A percentile compares a stretch with the other conserved stretches of the same genome.
Evolutionary conservation across 2,329 filamentous ascomycete genomes (phyloP).

Genomic region (Mariannaea sp.): DNA sequence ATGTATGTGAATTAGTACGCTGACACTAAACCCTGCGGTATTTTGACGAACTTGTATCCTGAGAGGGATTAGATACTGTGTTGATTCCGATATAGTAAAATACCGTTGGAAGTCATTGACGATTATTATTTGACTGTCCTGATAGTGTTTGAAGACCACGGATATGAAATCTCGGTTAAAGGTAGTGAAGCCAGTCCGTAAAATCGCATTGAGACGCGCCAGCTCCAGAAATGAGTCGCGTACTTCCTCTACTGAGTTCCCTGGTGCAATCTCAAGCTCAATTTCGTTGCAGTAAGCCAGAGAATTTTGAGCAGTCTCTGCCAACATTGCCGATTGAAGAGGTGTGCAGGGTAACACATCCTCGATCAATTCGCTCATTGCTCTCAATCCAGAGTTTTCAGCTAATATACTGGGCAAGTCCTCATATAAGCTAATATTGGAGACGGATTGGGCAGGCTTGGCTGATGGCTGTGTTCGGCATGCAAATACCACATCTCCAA

Average conservation of each 20-base stretch:
- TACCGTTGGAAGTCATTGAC: conserved; percentile 45
- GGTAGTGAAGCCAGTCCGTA: conserved; percentile 76
- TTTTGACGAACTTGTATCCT: conserved; percentile 57
- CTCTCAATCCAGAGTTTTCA: conserved; percentile 20
- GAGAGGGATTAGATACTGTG: conserved; percentile 61
- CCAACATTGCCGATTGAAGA: conserved; percentile 79
- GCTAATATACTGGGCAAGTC: conserved; percentile 26
- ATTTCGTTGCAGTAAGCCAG: conserved; percentile 79
- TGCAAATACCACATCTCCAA: conserved; percentile 39
- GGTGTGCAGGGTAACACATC: conserved; percentile 68
- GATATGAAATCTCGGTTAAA: conserved; percentile 45
- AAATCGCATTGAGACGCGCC: conserved; percentile 62
- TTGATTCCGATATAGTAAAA: conserved; percentile 46
- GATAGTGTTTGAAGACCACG: conserved; percentile 64
- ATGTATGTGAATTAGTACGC: conserved; percentile 65
- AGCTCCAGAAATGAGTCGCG: conserved; percentile 55
- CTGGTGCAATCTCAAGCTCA: conserved; percentile 60
- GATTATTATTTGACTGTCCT: conserved; percentile 48
- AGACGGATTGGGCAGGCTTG: background rate
- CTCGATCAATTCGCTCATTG: conserved; percentile 40
- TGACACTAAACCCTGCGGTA: conserved; percentile 27
- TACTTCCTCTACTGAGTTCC: conserved; percentile 47
- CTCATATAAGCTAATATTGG: conserved; percentile 23
- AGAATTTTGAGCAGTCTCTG: conserved; percentile 66
- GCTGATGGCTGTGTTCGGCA: conserved; percentile 12